Base-by-base conservation (phyloP, 2,329 filamentous ascomycete species). In the Fusarium phyllophilum region DNA sequence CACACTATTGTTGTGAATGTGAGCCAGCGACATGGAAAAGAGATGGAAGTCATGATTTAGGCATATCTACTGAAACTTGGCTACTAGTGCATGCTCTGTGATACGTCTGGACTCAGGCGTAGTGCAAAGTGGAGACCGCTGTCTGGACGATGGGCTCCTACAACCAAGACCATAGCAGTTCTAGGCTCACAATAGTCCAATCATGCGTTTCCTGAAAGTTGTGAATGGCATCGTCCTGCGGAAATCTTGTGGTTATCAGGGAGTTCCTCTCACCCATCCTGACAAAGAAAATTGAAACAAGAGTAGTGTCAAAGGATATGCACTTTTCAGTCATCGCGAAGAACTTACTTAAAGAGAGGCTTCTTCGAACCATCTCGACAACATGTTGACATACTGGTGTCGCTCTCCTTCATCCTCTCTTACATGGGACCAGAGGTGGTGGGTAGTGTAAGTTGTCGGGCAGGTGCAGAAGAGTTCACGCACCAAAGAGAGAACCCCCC, bases 11-110 rank as follows among this genome's bases (percentile, higher is more conserved):
- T 39, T 26, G 26, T 57, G 29, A 33, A 39, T 65, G 33, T 29
- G 55, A 29, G n/a, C 26, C 18, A 51, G 15, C 15, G 62, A 33
- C 56, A 41, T 55, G 62, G 57, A 45, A 51, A 61, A 55, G 45
- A 45, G 51, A 33, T 68, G 34, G 62, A 29, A 31, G 38, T 36
- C 38, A 38, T 13, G 31, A 46, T 34, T 52, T n/a, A 22, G 31
- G 34, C 49, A 60, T 74, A 63, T 51, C 55, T 36, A 44, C 42
- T 26, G 46, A 36, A 62, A 59, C 65, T 52, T 56, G 42, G 20
- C 38, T 29, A 31, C 34, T 66, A 56, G 55, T 73, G 52, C 65
- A 59, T 63, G 71, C 22, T 45, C 17, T 12, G 9, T 38, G 51
- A 29, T 36, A 41, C 52, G 38, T 34, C 62, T 69, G 52, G 24